Evolutionary conservation across 2,329 filamentous ascomycete genomes (phyloP), one percentile per base, ranked within the genome.

Genomic region (Exophiala sp.): DNA sequence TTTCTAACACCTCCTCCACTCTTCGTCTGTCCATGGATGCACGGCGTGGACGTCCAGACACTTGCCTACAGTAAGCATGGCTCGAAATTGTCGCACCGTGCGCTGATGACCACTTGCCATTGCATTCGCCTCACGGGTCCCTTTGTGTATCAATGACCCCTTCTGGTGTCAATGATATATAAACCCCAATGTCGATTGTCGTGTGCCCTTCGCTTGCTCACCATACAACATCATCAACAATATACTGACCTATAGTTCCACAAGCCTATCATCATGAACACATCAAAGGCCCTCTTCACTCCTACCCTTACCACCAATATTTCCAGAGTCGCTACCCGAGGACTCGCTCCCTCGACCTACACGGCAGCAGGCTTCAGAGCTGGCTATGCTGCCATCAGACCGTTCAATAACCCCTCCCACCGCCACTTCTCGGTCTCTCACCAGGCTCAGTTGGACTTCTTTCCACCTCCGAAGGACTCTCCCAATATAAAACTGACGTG

Each of bases 401-500:
- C 56, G 11, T 52, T 53, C 24, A 52, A 48, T 46, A 9, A 30
- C 16, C 39, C 52, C 34, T 50, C 47, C 10, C 53, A 51, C 32
- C 54, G 68, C 48, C 61, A 61, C 40, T 71, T 73, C 51, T 70
- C 69, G 6, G 65, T 65, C 16, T 68, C 68, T 2, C 62, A 64
- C 2, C 59, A 60, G n/a, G 50, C 61, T 24, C 63, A 66, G 21
- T 62, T 70, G 43, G 67, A 68, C 35, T 69, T 73, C 46, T 80
- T 82, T 67, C 85, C 85, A 60, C 82, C 83, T 1, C 21, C 64
- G 68, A 55, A 78, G 77, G 60, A 82, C 80, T 2, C 69, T 75
- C 16, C 73, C 77, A 49, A 60, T 42, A 62, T 61, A 50, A 61
- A 60, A 49, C 4, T 56, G 23, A 62, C 59, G 53, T 59, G 50